These are phyloP conservation scores for Emergomyces orientalis DNA, from an alignment of 2,329 filamentous ascomycete species.

Conservation along the genomic window DNA sequence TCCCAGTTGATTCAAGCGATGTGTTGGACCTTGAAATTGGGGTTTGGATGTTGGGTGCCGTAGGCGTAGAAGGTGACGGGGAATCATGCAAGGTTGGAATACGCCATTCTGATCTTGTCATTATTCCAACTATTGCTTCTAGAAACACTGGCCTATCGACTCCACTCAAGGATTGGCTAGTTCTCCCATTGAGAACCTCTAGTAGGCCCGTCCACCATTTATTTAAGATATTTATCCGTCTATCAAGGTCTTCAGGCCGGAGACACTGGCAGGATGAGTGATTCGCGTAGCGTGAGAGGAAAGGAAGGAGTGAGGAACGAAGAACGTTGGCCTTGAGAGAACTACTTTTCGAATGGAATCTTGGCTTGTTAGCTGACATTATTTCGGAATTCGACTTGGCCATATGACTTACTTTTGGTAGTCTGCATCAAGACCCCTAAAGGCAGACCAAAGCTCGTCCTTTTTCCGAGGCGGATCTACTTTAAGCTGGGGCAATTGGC, in stretches of 20 bases:
- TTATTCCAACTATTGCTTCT: constrained; percentile 69
- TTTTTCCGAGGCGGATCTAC: constrained; percentile 46
- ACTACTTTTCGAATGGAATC: constrained; percentile 64
- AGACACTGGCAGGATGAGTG: constrained; percentile 59
- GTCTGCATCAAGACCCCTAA: constrained; percentile 59
- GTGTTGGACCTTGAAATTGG: constrained; percentile 43
- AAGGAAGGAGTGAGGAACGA: constrained; percentile 62
- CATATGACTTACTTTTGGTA: constrained; percentile 49
- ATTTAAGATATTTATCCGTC: constrained; percentile 67
- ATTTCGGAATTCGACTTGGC: constrained; percentile 9
- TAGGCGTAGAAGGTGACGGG: constrained; percentile 44
- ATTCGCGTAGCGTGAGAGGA: constrained; percentile 59
- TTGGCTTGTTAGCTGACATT: constrained; percentile 20
- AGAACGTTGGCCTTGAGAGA: constrained; percentile 67
- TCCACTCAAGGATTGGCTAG: constrained; percentile 67
- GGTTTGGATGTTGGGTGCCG: constrained; percentile 28
- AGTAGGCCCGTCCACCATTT: constrained; percentile 84
- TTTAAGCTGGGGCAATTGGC: constrained; percentile 14
- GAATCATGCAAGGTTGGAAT: constrained; percentile 51
- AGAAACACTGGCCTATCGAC: constrained; percentile 74
- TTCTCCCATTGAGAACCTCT: constrained; percentile 68
- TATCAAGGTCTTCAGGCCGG: constrained; percentile 70
- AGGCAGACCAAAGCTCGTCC: constrained; percentile 61
- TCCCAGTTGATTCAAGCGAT: constrained; percentile 51
- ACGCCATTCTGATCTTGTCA: constrained; percentile 84